Evolutionary conservation across 148 eudicot species (phyloP).

Genomic region (Nyssa sinensis): DNA sequence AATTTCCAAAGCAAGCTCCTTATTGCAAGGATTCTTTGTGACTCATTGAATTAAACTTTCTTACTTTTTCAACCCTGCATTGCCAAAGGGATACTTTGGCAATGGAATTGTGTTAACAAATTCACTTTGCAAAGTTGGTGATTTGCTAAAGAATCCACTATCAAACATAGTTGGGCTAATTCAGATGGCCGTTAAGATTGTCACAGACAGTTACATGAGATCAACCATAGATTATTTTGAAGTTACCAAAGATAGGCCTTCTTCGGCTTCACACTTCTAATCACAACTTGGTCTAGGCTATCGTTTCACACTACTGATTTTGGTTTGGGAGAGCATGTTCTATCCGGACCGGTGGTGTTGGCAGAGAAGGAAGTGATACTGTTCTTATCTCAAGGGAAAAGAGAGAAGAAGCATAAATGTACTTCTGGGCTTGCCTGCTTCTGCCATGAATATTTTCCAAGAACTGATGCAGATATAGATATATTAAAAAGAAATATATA

Average conservation of each 20-base stretch:
- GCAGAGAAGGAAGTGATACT: constrained; percentile 40
- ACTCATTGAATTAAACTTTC: too few relatives aligned
- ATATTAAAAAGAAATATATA: too few relatives aligned
- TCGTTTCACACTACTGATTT: constrained; percentile 49
- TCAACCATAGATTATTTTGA: constrained; percentile 58
- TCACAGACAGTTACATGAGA: constrained; percentile 43
- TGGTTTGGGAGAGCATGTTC: constrained; percentile 52
- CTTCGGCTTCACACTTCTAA: constrained; percentile 43
- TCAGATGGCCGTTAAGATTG: constrained; percentile 42
- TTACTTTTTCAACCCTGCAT: constrained; percentile 37
- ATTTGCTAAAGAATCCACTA: constrained; percentile 32
- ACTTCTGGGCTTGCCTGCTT: constrained; percentile 46
- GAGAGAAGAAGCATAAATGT: constrained; percentile 44
- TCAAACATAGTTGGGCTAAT: constrained; percentile 40
- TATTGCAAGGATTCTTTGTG: too few relatives aligned
- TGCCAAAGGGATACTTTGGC: constrained; percentile 53
- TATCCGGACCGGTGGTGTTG: constrained; percentile 43
- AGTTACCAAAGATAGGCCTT: constrained; percentile 42
- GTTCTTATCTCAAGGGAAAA: constrained; percentile 39
- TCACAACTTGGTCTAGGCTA: constrained; percentile 56
- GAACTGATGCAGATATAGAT: constrained; percentile 1
- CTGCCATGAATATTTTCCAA: constrained; percentile 44
- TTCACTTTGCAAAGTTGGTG: constrained; percentile 38
- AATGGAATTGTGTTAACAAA: constrained; percentile 51
- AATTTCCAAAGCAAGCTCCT: too few relatives aligned